Base-by-base conservation (phyloP, 2,329 filamentous ascomycete species). In the Sporothrix dimorphospora region DNA sequence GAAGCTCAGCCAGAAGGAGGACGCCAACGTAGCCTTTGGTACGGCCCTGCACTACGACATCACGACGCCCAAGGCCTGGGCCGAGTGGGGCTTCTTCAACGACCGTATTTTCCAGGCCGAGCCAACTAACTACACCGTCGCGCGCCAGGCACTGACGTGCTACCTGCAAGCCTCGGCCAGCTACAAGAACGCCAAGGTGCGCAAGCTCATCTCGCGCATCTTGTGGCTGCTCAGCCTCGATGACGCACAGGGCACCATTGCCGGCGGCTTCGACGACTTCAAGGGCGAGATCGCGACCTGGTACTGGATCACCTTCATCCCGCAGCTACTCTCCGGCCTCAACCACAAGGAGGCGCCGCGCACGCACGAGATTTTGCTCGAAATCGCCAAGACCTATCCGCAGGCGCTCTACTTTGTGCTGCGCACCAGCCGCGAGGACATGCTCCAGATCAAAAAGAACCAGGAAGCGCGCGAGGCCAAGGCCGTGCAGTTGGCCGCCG, bases 261-360 rank as follows among this genome's bases (percentile, higher is more conserved):
- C 93, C 0, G 86, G 90, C 77, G 94, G 95, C 14, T 99, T 98
- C 76, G 94, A 97, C 75, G 93, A 95, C 76, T 99, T 96, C 84
- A 98, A 98, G 84, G 96, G 96, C 69, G 97, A 99, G 77, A 97
- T 94, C 1, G 94, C 94, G 0, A 94, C 97, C 14, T 99, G 96
- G 96, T 99, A 98, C 83, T 99, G 96, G 96, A 98, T 98, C 76
- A 98, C 95, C 0, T 99, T 97, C 80, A 98, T 99, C 75, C 96
- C 96, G 21, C 96, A 99, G 81, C 87, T 99, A 55, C 88, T 99
- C 42, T 95, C 94, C 57, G 96, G 95, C 69, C 86, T 99, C 68
- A 93, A 93, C 1, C 91, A 98, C 78, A 94, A 95, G 77, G 97
- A 99, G 81, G 95, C 94, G 14, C 90, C 90, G 4, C 91, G 97